These are phyloP conservation scores for Botrytis deweyae DNA, from an alignment of 2,329 filamentous ascomycete genomes.

Conservation along the genomic window DNA sequence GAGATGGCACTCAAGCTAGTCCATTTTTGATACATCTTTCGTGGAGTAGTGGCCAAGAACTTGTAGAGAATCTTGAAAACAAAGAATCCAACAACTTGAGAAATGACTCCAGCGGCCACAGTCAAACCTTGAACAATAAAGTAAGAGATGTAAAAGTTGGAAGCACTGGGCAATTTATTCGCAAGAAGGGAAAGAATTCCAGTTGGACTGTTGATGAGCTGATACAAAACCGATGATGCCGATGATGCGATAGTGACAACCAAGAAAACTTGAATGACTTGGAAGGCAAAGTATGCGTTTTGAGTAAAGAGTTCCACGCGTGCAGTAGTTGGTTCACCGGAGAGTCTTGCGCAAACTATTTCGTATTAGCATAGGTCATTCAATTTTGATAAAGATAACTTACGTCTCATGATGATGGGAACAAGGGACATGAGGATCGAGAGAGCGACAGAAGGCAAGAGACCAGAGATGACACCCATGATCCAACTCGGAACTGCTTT, in stretches of 20 bases:
- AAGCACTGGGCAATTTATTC: constrained; percentile 72
- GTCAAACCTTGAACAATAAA: constrained; percentile 89
- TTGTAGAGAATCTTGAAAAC: constrained; percentile 73
- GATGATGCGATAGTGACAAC: constrained; percentile 81
- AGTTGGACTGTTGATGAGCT: constrained; percentile 63
- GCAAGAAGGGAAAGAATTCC: constrained; percentile 66
- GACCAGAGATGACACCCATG: constrained; percentile 78
- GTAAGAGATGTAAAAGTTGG: constrained; percentile 95
- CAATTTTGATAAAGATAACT: constrained; percentile 38
- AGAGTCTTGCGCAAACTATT: constrained; percentile 70
- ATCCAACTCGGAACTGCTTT: constrained; percentile 67
- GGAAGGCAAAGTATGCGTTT: constrained; percentile 87
- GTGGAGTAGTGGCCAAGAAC: constrained; percentile 73
- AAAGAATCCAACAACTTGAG: constrained; percentile 72
- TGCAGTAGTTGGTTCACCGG: constrained; percentile 77
- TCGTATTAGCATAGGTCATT: constrained; percentile 23
- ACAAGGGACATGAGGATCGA: constrained; percentile 84
- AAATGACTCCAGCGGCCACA: constrained; percentile 69
- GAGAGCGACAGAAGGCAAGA: constrained; percentile 76
- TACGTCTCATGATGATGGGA: constrained; percentile 76
- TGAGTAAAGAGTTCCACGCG: constrained; percentile 86
- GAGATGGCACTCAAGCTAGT: constrained; percentile 68
- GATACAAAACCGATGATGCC: constrained; percentile 65
- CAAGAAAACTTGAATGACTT: constrained; percentile 89
- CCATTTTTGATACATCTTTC: constrained; percentile 79